Evolutionary conservation across 75 land plant genomes (phyloP), one percentile per base, ranked within the genome.

Genomic region (Selaginella tamariscina): DNA sequence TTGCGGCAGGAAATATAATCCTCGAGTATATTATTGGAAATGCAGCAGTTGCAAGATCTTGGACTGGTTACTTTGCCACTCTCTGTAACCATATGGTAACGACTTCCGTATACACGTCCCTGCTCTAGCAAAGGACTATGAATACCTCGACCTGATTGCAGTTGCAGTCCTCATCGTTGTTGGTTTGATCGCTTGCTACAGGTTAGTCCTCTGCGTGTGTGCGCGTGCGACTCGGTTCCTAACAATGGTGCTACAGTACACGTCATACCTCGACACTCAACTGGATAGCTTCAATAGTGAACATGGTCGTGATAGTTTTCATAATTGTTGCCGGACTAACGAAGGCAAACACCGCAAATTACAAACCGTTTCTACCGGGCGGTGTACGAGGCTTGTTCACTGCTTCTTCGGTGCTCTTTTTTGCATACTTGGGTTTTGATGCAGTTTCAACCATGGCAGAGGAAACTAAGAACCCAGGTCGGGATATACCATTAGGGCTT

Each of bases 11-110:
- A 5, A 89, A 89, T 79, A 73, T 89, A 49, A 64, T 89, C 5
- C 79, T 89, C 11, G 95, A 89, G 68, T 74, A 69, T 32, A 65
- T 87, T 11, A 71, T 89, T 27, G 75, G 88, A 1, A 78, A 75
- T 2, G 95, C 91, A 1, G 91, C 82, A 8, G 82, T 89, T 13
- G 91, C 83, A 0, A 67, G 95, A 0, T 70, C 88, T 0, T 89
- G 88, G 86, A 87, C 95, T 0, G 82, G 85, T 33, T 87, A 89
- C 79, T 77, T 89, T 13, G 85, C 92, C 39, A 75, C 88, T 11
- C 86, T 89, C 32, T 32, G 78, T 57, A 83, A 81, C 65, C 8
- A 56, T 32, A 66, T 0, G 70, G 82, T 0, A 30, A 81, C 18
- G 74, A 82, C 22, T 67, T 82, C 73, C 79, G 91, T 29, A 82